Conservation (phyloP, 257 asterid species). For the Primulina eburnea region DNA sequence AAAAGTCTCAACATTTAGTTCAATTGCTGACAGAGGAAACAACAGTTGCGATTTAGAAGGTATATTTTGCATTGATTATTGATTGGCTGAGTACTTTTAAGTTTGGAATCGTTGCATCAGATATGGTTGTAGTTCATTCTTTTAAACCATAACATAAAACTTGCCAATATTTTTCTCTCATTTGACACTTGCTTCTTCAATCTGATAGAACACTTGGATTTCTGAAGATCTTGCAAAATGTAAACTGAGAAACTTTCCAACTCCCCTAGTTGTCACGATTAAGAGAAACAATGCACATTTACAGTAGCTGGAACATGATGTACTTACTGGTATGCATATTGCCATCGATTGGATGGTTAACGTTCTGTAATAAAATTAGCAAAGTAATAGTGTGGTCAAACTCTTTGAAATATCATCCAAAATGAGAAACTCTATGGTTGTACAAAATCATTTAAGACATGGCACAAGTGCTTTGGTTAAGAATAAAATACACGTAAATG, state of each 20-base stretch:
- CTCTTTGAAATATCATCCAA: too few relatives aligned
- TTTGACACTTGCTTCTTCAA: background rate
- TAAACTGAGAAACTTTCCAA: background rate
- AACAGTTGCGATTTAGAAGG: background rate
- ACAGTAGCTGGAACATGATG: too few relatives aligned
- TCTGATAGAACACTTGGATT: background rate
- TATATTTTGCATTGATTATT: background rate
- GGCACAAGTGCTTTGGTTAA: background rate
- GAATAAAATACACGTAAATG: too few relatives aligned
- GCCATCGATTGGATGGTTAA: background rate
- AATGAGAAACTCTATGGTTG: too few relatives aligned
- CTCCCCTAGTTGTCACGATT: background rate
- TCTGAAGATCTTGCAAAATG: background rate
- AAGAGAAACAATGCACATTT: too few relatives aligned
- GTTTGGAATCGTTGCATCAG: background rate
- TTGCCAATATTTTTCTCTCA: background rate
- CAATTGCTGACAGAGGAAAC: background rate
- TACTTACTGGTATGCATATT: background rate
- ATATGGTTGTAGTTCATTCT: background rate
- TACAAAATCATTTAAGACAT: background rate
- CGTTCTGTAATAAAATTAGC: background rate
- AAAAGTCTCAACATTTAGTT: too few relatives aligned
- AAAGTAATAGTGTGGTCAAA: background rate
- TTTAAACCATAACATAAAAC: background rate
- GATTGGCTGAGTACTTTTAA: background rate